Evolutionary conservation across 2,329 filamentous ascomycete genomes (phyloP).

Genomic region (Monilinia fructicola): DNA sequence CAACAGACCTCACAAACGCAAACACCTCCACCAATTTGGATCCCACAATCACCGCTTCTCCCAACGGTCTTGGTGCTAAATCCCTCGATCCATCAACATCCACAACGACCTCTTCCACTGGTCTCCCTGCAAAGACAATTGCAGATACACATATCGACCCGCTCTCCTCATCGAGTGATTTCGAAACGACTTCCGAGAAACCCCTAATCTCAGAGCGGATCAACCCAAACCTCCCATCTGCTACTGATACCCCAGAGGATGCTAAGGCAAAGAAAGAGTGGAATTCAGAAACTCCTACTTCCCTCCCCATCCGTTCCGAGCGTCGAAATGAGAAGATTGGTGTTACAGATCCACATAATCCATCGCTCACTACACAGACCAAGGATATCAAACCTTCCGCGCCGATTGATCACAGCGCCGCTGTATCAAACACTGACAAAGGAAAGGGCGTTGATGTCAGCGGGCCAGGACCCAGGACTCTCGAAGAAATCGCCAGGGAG

Average conservation of each 20-base stretch:
- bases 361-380: neutral
- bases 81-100: neutral
- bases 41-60: neutral
- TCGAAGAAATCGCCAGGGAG: constrained; percentile 39
- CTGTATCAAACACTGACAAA: neutral
- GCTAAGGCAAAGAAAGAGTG: neutral
- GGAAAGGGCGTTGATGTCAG: constrained; percentile 5
- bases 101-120: neutral
- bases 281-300: neutral
- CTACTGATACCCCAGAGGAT: neutral
- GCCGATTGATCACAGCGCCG: neutral
- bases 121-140: neutral
- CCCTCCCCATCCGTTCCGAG: neutral
- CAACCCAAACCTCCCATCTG: neutral
- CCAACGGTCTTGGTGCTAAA: neutral
- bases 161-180: neutral
- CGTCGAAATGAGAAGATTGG: too few relatives aligned
- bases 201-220: neutral
- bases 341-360: neutral
- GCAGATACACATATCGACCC: neutral
- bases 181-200: neutral
- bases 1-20: neutral
- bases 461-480: constrained; percentile 19
- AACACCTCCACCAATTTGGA: neutral
- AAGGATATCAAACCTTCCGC: neutral